These are phyloP conservation scores for Umbelopsis sp. DNA, from an alignment of 192 early-diverging fungal species.

Conservation along the genomic window DNA sequence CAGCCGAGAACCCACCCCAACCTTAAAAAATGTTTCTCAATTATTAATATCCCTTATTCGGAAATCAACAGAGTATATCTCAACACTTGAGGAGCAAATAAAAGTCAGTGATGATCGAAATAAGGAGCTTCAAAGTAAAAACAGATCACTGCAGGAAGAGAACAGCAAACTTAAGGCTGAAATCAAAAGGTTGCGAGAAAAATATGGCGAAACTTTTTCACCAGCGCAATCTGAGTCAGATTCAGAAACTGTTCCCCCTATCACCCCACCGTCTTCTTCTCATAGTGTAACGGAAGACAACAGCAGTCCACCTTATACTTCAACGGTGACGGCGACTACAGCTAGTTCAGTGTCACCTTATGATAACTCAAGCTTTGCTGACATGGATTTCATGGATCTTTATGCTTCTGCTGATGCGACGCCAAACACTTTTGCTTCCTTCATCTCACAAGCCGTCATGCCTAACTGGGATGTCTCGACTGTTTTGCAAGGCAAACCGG, in stretches of 20 bases:
- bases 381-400: constrained; percentile 16
- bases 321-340: not conserved
- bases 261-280: not conserved
- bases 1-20: not conserved
- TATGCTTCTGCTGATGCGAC: constrained; percentile 14
- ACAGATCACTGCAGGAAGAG: constrained; percentile 7
- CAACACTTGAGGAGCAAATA: constrained; percentile 38
- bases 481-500: not conserved
- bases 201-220: not conserved
- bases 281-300: not conserved
- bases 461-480: constrained; percentile 14
- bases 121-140: constrained; percentile 11
- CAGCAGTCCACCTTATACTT: not conserved
- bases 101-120: constrained; percentile 17
- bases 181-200: not conserved
- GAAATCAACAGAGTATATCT: constrained; percentile 32
- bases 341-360: not conserved
- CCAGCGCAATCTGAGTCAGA: not conserved
- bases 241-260: constrained; percentile 14
- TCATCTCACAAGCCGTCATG: constrained; percentile 17
- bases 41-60: not conserved
- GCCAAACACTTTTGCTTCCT: constrained; percentile 14
- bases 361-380: not conserved
- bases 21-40: not conserved
- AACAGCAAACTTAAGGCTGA: constrained; percentile 14